Evolutionary conservation across 2,329 filamentous ascomycete species (phyloP), one percentile per base, ranked within the genome.

Genomic region (Colletotrichum cordylinicola): DNA sequence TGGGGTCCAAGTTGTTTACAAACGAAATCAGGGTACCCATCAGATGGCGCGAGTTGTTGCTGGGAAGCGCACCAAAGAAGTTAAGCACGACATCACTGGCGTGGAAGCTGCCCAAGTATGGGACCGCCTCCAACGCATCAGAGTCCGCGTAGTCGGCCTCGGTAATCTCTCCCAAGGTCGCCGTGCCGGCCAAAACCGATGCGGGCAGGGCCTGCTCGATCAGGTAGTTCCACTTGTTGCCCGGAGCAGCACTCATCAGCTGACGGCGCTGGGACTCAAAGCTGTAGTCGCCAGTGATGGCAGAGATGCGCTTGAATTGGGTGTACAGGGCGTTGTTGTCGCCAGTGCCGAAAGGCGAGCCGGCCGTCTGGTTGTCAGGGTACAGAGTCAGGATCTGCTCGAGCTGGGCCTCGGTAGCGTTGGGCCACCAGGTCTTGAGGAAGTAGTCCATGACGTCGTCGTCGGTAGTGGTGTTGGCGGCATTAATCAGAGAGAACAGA

Each of bases 101-200:
- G 82, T 97, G 95, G 84, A 95, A 94, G 0, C 94, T 96, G 18
- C 95, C 95, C 0, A 96, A 83, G 66, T 96, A 84, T 0, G 94
- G 93, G 6, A 52, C n/a, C 43, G 43, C 43, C n/a, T 52, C 43
- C 43, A 52, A 52, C n/a, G 12, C 43, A 24, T 52, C 43, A 2
- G 43, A 24, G 43, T 52, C 43, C 10, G 43, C 43, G 43, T 52
- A 52, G 43, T 52, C 93, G 83, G 84, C 43, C 43, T 96, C 96
- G 0, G 91, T 67, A 16, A 35, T 43, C 91, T 88, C 80, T 90
- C 82, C 80, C 92, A 93, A 0, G 0, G 80, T 80, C 2, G 88
- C 80, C 4, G 81, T 77, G n/a, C 43, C 27, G 85, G 80, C 27
- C 93, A 86, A 79, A 91, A 90, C 4, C 85, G 74, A 8, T 80